Conservation (phyloP, 805 yeast genomes). For the Grigorovia humatica region DNA sequence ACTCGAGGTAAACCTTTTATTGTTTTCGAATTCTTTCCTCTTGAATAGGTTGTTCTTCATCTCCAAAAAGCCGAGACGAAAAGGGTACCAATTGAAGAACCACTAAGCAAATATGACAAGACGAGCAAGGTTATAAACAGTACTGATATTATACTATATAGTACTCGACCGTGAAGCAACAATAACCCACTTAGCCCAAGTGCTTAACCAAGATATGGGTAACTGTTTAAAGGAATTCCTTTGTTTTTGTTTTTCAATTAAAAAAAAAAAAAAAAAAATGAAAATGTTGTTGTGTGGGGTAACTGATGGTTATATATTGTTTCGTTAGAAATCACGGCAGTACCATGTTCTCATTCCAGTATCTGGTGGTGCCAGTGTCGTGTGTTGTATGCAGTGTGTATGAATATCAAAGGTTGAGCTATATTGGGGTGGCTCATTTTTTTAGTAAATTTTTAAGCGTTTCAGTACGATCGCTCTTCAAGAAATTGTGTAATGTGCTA, state of each 20-base stretch:
- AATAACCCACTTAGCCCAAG: neutral
- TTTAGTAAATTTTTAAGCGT: neutral
- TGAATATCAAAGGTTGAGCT: neutral
- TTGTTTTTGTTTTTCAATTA: neutral
- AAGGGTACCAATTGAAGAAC: too few relatives aligned
- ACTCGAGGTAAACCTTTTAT: neutral
- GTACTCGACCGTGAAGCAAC: neutral
- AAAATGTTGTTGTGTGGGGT: neutral
- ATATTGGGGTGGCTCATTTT: neutral
- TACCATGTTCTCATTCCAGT: too few relatives aligned
- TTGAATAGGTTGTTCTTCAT: slow-evolving; percentile 4
- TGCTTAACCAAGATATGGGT: neutral
- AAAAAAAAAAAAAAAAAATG: neutral
- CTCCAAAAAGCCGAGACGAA: neutral
- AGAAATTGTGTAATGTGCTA: neutral
- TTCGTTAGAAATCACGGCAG: too few relatives aligned
- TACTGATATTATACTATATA: too few relatives aligned
- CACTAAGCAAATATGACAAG: too few relatives aligned
- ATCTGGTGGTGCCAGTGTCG: too few relatives aligned
- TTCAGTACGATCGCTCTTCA: neutral
- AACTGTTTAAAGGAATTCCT: neutral
- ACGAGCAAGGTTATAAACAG: too few relatives aligned
- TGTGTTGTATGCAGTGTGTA: neutral
- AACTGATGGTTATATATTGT: neutral
- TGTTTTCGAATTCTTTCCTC: slow-evolving; percentile 4